A percentile compares a stretch with the other conserved stretches of the same genome.
These are phyloP conservation scores for Cytospora piceicola DNA, from an alignment of 2,329 filamentous ascomycete genomes.

Conservation along the genomic window DNA sequence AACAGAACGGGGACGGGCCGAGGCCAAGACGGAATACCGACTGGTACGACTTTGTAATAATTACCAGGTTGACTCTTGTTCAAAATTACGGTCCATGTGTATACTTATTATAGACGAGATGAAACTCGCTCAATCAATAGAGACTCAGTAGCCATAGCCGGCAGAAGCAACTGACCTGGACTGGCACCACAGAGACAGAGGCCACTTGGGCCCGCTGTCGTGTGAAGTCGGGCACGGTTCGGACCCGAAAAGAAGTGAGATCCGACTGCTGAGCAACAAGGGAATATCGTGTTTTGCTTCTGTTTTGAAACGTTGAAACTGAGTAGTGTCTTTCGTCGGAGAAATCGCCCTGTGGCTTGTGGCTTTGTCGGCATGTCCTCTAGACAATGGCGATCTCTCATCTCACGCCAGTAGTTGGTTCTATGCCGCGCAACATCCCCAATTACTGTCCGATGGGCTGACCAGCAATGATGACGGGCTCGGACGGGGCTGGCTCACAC, in stretches of 20 bases:
- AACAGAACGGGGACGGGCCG: not conserved
- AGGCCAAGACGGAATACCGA: not conserved
- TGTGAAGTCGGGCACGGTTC: not conserved
- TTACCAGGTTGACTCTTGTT: conserved; percentile 13
- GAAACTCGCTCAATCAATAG: not conserved
- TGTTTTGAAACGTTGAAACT: conserved; percentile 16
- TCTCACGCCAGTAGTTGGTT: not conserved
- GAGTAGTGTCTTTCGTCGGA: not conserved
- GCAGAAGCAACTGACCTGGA: too few relatives aligned
- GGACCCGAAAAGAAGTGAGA: not conserved
- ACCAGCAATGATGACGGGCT: not conserved
- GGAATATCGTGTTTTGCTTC: not conserved
- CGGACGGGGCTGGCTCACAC: not conserved
- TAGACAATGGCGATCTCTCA: conserved; percentile 4
- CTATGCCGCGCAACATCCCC: conserved; percentile 24
- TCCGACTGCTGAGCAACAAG: not conserved
- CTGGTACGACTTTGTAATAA: conserved; percentile 24
- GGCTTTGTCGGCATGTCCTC: not conserved
- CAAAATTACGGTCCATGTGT: conserved; percentile 1
- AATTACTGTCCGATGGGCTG: conserved; percentile 24
- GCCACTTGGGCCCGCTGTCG: not conserved
- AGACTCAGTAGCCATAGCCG: not conserved
- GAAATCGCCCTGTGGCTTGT: not conserved
- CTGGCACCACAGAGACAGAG: not conserved
- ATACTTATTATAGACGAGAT: not conserved